phyloP scores from a whole-genome alignment of 2,329 filamentous ascomycete species.

The Colletotrichum abscissum region DNA sequence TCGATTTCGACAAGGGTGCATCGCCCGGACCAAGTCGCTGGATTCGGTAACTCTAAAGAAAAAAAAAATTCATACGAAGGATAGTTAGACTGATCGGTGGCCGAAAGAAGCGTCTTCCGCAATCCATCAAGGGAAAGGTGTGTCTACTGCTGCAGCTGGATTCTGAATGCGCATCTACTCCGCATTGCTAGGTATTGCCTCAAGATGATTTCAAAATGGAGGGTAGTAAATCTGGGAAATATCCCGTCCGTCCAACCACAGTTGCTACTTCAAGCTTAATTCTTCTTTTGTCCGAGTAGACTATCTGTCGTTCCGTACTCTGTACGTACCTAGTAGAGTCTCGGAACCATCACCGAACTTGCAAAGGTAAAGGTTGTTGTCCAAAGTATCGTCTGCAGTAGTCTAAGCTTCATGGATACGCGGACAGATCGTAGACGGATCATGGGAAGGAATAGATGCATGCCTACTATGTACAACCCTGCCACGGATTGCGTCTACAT shows the following conservation, averaged over 20 bases:
- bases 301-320: too few relatives aligned
- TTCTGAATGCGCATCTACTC: not conserved
- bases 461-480: not conserved
- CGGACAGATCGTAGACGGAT: not conserved
- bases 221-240: not conserved
- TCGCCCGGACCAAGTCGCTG: not conserved
- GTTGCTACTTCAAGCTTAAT: slow-evolving; percentile 11
- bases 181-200: too few relatives aligned
- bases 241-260: not conserved
- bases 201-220: not conserved
- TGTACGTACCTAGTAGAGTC: not conserved
- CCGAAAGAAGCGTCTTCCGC: slow-evolving; percentile 23
- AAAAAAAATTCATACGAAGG: not conserved
- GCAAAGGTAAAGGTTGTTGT: not conserved
- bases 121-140: not conserved
- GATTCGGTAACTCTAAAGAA: not conserved
- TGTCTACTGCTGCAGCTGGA: not conserved
- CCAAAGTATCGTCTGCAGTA: not conserved
- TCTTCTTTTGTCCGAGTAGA: not conserved
- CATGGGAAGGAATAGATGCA: not conserved
- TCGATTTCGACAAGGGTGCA: not conserved
- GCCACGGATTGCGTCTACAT: not conserved
- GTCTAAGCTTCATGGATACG: not conserved
- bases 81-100: slow-evolving; percentile 1
- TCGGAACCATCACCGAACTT: slow-evolving; percentile 2